A percentile compares a stretch with the other conserved stretches of the same genome.
Evolutionary conservation across 2,329 filamentous ascomycete genomes (phyloP).

Genomic region (Torrubiella hemipterigena): DNA sequence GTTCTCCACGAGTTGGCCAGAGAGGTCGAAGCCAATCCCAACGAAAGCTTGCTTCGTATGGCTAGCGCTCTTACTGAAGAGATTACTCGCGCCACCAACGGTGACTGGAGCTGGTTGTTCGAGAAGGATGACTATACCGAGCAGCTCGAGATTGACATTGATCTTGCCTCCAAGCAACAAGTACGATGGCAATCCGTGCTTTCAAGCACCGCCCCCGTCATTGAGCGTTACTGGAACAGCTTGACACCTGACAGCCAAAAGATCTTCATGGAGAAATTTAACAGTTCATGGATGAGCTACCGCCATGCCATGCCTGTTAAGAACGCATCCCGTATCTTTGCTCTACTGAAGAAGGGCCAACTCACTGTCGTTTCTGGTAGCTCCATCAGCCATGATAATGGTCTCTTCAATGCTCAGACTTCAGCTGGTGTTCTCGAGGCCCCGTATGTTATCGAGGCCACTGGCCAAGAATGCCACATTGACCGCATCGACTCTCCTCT

Average conservation of each 20-base stretch:
- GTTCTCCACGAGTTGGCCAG: slow-evolving; percentile 4
- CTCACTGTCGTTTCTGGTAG: slow-evolving; percentile 4
- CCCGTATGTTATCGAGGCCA: slow-evolving; percentile 3
- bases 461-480: slow-evolving; percentile 2
- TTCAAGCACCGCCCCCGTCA: slow-evolving; percentile 3
- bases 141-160: slow-evolving; percentile 3
- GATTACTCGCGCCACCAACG: slow-evolving; percentile 1
- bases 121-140: slow-evolving; percentile 1
- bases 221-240: slow-evolving; percentile 5
- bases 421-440: slow-evolving; percentile 2
- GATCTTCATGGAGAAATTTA: slow-evolving; percentile 5
- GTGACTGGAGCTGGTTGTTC: slow-evolving; percentile 6
- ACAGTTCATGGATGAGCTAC: slow-evolving; percentile 5
- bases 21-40: slow-evolving; percentile 1
- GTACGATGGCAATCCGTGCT: slow-evolving; percentile 5
- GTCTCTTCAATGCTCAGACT: slow-evolving; percentile 3
- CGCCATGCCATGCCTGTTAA: slow-evolving; percentile 5
- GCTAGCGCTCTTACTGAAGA: slow-evolving; percentile 3
- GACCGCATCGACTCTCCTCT: slow-evolving; percentile 3
- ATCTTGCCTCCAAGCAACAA: neutral
- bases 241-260: slow-evolving; percentile 1
- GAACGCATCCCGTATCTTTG: slow-evolving; percentile 2
- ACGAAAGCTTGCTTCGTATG: slow-evolving; percentile 2
- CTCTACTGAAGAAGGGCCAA: slow-evolving; percentile 1
- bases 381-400: neutral